Percentiles rank a stretch among this genome's conserved stretches.
Conservation (phyloP, 306 rosid species). For the Cyclanthera cordifolia region DNA sequence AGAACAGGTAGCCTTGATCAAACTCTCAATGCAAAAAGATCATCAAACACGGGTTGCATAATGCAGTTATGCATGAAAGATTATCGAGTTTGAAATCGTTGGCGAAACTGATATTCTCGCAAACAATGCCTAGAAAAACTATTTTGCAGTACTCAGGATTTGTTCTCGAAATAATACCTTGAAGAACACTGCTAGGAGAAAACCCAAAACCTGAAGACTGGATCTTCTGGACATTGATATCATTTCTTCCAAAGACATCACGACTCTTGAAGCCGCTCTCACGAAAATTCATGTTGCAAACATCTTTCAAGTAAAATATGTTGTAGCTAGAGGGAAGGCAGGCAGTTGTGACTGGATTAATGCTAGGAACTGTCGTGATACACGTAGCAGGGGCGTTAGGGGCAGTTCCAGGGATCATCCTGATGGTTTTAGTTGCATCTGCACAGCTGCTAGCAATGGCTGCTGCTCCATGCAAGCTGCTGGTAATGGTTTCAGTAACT, state of each 20-base stretch:
- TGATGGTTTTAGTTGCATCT: slow-evolving; percentile 10
- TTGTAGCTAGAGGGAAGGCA: slow-evolving; percentile 1
- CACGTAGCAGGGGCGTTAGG: background rate
- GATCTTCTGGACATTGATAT: slow-evolving; percentile 16
- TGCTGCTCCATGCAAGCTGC: slow-evolving; percentile 1
- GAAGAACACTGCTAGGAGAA: slow-evolving; percentile 77
- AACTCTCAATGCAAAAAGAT: background rate
- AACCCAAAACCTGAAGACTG: slow-evolving; percentile 35
- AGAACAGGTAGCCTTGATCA: background rate
- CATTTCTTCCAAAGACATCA: slow-evolving; percentile 21
- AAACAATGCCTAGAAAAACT: background rate
- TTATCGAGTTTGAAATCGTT: background rate
- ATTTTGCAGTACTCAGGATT: background rate
- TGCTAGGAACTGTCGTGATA: background rate
- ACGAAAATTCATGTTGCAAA: slow-evolving; percentile 11
- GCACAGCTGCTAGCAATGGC: slow-evolving; percentile 5
- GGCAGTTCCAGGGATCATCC: background rate
- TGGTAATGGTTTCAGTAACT: background rate
- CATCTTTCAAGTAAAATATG: slow-evolving; percentile 18
- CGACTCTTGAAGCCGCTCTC: slow-evolving; percentile 13
- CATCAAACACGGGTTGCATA: background rate
- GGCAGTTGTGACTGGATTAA: background rate
- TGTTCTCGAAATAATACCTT: slow-evolving; percentile 22
- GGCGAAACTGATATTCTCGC: background rate
- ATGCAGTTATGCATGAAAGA: background rate